A percentile compares a stretch with the other conserved stretches of the same genome.
phyloP scores from a whole-genome alignment of 2,329 filamentous ascomycete genomes.

The Ophiostoma sp. region DNA sequence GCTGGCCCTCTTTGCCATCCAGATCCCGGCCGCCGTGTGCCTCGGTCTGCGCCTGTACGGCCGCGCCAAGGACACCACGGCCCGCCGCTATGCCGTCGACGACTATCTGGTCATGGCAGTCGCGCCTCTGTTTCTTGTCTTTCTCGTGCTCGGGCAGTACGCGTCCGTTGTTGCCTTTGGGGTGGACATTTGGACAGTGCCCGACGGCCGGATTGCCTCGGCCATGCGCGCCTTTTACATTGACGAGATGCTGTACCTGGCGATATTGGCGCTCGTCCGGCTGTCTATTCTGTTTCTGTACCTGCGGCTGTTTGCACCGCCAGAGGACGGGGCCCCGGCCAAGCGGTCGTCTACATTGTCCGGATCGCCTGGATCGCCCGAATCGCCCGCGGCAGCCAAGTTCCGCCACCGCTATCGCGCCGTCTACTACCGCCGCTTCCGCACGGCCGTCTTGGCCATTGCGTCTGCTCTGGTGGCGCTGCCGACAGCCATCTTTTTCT shows the following conservation, averaged over 20 bases:
- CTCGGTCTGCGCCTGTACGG: constrained; percentile 38
- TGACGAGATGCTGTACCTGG: constrained; percentile 35
- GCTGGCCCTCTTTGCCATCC: constrained; percentile 36
- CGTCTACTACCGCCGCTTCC: constrained; percentile 33
- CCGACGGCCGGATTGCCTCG: constrained; percentile 30
- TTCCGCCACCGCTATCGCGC: constrained; percentile 32
- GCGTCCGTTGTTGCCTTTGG: constrained; percentile 34
- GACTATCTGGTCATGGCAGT: constrained; percentile 40
- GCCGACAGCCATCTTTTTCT: constrained; percentile 32
- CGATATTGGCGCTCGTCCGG: constrained; percentile 32
- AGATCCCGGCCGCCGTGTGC: constrained; percentile 35
- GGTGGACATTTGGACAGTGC: constrained; percentile 38
- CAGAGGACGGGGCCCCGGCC: background rate
- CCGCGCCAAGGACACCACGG: constrained; percentile 32
- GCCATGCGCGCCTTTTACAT: constrained; percentile 36
- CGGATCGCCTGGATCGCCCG: background rate
- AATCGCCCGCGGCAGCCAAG: background rate
- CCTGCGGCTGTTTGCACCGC: constrained; percentile 33
- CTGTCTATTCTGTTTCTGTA: constrained; percentile 35
- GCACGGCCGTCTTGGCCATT: constrained; percentile 28
- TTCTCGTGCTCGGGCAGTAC: constrained; percentile 34
- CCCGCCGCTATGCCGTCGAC: constrained; percentile 35
- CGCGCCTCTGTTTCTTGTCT: constrained; percentile 33
- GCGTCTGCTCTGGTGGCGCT: constrained; percentile 30
- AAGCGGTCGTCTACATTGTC: background rate